A percentile compares a stretch with the other conserved stretches of the same genome.
phyloP scores from a whole-genome alignment of 2,329 filamentous ascomycete genomes.

The Colletotrichum costaricense region DNA sequence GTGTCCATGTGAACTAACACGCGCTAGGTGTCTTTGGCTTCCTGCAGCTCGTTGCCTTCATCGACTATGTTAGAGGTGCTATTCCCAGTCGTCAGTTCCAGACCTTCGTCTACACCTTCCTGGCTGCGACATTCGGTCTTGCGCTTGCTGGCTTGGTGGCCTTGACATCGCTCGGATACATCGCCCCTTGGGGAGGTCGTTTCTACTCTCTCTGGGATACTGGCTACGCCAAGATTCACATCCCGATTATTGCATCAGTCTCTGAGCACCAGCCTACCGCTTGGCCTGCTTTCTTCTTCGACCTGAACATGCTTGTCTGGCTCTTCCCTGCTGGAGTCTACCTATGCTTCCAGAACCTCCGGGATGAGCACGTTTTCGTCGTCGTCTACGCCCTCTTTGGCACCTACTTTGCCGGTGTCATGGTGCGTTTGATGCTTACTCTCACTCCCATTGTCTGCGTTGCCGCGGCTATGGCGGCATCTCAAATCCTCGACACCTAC shows the following conservation, averaged over 20 bases:
- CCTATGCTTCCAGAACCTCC: constrained; percentile 93
- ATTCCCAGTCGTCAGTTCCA: constrained; percentile 95
- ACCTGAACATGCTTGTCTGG: constrained; percentile 98
- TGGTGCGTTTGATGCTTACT: constrained; percentile 99
- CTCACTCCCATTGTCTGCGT: constrained; percentile 97
- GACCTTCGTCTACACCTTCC: constrained; percentile 82
- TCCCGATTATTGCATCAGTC: constrained; percentile 99
- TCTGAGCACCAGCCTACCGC: constrained; percentile 99
- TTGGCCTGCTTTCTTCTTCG: constrained; percentile 99
- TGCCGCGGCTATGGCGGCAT: constrained; percentile 88
- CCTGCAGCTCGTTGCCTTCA: constrained; percentile 91
- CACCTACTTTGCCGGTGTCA: constrained; percentile 98
- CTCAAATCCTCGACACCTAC: constrained; percentile 89
- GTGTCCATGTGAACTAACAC: constrained; percentile 32
- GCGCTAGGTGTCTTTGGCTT: constrained; percentile 88
- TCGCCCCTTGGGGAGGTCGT: constrained; percentile 96
- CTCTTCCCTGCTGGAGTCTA: constrained; percentile 98
- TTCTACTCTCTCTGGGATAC: constrained; percentile 99
- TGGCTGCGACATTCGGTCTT: constrained; percentile 79
- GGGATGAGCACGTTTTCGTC: constrained; percentile 97
- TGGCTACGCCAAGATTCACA: constrained; percentile 98
- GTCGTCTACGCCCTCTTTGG: constrained; percentile 97
- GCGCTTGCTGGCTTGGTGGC: constrained; percentile 81
- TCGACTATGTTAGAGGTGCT: constrained; percentile 89
- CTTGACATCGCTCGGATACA: constrained; percentile 89